Evolutionary conservation across 371 early-diverging fungal genomes (phyloP).

Genomic region (Mortierella sp.): DNA sequence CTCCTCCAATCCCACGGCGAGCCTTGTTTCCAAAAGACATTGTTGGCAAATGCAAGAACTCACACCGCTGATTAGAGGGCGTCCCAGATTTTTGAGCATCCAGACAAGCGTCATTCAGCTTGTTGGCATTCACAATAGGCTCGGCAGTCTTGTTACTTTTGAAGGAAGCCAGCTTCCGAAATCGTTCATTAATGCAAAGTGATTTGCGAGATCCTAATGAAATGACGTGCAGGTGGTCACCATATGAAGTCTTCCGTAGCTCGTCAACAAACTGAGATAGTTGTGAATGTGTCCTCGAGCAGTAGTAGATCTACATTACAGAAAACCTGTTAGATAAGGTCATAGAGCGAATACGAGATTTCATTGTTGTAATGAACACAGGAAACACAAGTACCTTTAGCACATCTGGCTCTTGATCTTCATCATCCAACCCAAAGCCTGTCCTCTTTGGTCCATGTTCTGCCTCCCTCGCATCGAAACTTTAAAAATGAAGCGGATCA

Average conservation of each 20-base stretch:
- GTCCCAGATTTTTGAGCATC: conserved; percentile 53
- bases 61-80: conserved; percentile 37
- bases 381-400: conserved; percentile 60
- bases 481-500: conserved; percentile 4
- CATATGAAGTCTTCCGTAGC: conserved; percentile 84
- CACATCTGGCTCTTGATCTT: conserved; percentile 63
- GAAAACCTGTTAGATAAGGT: background rate
- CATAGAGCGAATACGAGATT: background rate
- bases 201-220: conserved; percentile 90
- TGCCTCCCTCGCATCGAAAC: conserved; percentile 35
- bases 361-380: background rate
- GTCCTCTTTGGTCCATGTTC: conserved; percentile 18
- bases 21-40: conserved; percentile 11
- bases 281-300: conserved; percentile 96
- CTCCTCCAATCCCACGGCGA: conserved; percentile 2
- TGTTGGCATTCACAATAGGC: conserved; percentile 31
- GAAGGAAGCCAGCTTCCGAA: conserved; percentile 71
- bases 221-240: conserved; percentile 68
- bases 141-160: conserved; percentile 13
- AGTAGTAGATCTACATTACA: conserved; percentile 74
- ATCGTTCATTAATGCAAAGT: conserved; percentile 83
- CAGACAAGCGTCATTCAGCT: conserved; percentile 46
- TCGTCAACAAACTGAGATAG: conserved; percentile 92
- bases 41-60: conserved; percentile 35
- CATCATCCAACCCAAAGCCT: conserved; percentile 29